Conservation (phyloP, 2,329 filamentous ascomycete genomes). For the Nemania bipapillata region DNA sequence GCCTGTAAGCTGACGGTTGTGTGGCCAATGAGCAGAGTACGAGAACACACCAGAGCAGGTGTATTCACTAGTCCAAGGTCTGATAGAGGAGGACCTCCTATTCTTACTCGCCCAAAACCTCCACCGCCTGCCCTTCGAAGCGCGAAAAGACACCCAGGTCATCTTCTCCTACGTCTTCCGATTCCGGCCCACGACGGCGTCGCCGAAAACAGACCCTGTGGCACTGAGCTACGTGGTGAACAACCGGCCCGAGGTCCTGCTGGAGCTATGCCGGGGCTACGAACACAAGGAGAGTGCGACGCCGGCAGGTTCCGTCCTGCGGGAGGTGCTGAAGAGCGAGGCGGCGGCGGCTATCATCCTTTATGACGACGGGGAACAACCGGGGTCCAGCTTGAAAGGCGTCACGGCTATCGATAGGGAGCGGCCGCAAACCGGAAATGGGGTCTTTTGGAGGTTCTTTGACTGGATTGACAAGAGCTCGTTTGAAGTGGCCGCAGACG, state of each 20-base stretch:
- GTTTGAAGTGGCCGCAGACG: conserved; percentile 96
- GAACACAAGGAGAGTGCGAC: conserved; percentile 91
- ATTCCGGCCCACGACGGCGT: conserved; percentile 77
- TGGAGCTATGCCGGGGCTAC: conserved; percentile 89
- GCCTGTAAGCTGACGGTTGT: conserved; percentile 36
- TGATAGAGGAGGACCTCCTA: conserved; percentile 90
- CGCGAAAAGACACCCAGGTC: conserved; percentile 92
- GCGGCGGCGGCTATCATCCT: conserved; percentile 89
- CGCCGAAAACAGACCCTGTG: conserved; percentile 77
- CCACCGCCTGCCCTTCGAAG: conserved; percentile 89
- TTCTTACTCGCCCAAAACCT: conserved; percentile 84
- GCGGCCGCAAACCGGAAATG: conserved; percentile 77
- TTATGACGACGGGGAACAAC: conserved; percentile 84
- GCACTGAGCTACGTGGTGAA: conserved; percentile 90
- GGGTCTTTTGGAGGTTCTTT: conserved; percentile 97
- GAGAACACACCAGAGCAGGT: conserved; percentile 90
- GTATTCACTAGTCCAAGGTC: conserved; percentile 82
- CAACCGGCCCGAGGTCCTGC: conserved; percentile 84
- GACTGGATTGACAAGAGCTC: conserved; percentile 96
- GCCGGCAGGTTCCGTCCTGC: conserved; percentile 86
- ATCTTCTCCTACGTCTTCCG: conserved; percentile 96
- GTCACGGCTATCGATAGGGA: conserved; percentile 81
- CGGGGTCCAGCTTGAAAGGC: conserved; percentile 77
- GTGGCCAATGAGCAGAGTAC: conserved; percentile 67
- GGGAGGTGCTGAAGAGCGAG: conserved; percentile 90